Percentiles rank a stretch among this genome's conserved stretches.
phyloP scores from a whole-genome alignment of 2,329 filamentous ascomycete species.

The Akanthomyces uredinophilus region DNA sequence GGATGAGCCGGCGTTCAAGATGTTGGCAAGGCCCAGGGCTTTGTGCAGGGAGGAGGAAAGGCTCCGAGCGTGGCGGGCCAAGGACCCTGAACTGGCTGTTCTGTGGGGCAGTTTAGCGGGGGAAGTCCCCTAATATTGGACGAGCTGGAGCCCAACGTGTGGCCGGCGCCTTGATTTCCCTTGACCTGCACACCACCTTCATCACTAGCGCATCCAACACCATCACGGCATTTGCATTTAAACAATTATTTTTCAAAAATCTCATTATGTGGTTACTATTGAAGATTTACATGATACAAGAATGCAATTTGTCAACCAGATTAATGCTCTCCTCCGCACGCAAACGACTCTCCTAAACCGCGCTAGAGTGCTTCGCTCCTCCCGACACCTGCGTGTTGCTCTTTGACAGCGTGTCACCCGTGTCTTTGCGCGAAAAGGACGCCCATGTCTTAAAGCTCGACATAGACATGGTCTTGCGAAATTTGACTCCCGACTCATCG shows the following conservation, averaged over 20 bases:
- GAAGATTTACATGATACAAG: background rate
- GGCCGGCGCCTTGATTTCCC: background rate
- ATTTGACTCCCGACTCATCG: constrained; percentile 39
- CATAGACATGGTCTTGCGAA: constrained; percentile 46
- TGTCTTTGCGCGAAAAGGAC: constrained; percentile 38
- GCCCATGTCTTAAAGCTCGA: constrained; percentile 47
- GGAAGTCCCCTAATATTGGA: background rate
- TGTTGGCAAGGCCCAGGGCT: background rate
- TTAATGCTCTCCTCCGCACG: no score
- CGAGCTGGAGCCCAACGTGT: background rate
- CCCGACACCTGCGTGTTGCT: constrained; percentile 1
- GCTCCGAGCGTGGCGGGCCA: background rate
- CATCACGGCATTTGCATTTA: background rate
- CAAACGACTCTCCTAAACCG: background rate
- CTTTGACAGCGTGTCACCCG: constrained; percentile 29
- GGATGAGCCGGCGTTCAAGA: background rate
- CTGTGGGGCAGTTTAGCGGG: background rate
- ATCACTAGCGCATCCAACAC: background rate
- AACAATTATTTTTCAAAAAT: background rate
- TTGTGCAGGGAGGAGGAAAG: background rate
- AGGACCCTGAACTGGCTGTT: background rate
- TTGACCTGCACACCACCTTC: background rate
- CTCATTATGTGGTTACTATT: background rate
- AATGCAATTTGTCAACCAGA: background rate
- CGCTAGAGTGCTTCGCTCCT: constrained; percentile 6